phyloP scores from a whole-genome alignment of 2,329 filamentous ascomycete genomes.

The Hypoxylon sp. region DNA sequence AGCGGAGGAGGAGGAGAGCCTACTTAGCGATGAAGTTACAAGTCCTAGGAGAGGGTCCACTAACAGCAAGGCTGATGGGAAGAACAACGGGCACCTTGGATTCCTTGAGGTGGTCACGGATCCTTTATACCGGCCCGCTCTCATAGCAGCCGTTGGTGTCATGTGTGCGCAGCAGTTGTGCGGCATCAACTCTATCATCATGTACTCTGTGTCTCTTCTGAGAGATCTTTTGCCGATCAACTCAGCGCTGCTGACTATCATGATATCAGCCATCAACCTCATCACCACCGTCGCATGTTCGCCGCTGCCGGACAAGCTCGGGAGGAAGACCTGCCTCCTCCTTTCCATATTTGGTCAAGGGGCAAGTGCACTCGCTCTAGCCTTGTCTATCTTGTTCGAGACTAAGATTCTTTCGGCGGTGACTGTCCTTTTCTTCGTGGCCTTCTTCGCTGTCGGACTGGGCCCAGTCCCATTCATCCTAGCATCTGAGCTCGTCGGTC shows the following conservation, averaged over 20 bases:
- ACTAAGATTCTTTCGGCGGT: slow-evolving; percentile 84
- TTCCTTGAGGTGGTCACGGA: slow-evolving; percentile 78
- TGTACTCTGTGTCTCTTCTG: slow-evolving; percentile 96
- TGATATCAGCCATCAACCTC: slow-evolving; percentile 90
- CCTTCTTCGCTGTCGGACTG: slow-evolving; percentile 89
- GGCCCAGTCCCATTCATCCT: slow-evolving; percentile 97
- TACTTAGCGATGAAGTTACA: slow-evolving; percentile 65
- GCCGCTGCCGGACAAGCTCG: slow-evolving; percentile 87
- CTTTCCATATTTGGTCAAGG: slow-evolving; percentile 90
- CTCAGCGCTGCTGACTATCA: slow-evolving; percentile 86
- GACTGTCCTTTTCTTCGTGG: slow-evolving; percentile 87
- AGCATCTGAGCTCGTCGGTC: slow-evolving; percentile 88
- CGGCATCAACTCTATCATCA: slow-evolving; percentile 96
- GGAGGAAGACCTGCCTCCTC: slow-evolving; percentile 88
- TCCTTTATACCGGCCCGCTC: slow-evolving; percentile 77
- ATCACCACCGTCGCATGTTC: slow-evolving; percentile 85
- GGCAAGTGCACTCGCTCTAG: slow-evolving; percentile 80
- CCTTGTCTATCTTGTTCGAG: slow-evolving; percentile 81
- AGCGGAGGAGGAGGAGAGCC: slow-evolving; percentile 76
- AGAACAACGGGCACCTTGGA: slow-evolving; percentile 63
- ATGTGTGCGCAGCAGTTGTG: slow-evolving; percentile 95
- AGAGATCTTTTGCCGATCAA: slow-evolving; percentile 84
- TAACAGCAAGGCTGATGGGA: slow-evolving; percentile 45
- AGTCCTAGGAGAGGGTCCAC: slow-evolving; percentile 48
- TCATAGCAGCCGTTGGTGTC: slow-evolving; percentile 87